Conservation (phyloP, 1,284 basidiomycete species). For the Cutaneotrichosporon daszewskae region DNA sequence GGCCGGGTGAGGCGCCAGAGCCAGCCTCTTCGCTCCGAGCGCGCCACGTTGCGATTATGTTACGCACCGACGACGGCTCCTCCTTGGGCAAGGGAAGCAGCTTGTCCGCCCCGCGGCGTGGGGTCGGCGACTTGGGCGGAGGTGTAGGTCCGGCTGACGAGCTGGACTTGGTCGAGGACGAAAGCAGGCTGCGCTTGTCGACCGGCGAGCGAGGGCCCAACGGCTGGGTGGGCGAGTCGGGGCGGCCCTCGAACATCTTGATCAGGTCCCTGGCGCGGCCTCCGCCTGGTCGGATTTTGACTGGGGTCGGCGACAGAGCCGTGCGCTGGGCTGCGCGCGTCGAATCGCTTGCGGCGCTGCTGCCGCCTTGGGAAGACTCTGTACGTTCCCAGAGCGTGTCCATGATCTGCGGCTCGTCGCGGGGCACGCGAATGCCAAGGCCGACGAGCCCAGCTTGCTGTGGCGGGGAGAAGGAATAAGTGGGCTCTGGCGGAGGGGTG, state of each 20-base stretch:
- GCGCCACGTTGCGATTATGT: conserved; percentile 68
- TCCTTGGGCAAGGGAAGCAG: too few relatives aligned
- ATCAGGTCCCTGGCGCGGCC: conserved; percentile 32
- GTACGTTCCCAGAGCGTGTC: conserved; percentile 11
- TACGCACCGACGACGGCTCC: conserved; percentile 61
- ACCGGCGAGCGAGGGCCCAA: background rate
- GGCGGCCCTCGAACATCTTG: conserved; percentile 32
- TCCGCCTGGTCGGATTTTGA: background rate
- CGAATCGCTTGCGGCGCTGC: too few relatives aligned
- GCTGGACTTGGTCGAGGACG: too few relatives aligned
- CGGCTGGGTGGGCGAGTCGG: conserved; percentile 1
- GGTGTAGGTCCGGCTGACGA: too few relatives aligned
- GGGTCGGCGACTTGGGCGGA: too few relatives aligned
- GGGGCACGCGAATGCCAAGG: conserved; percentile 11
- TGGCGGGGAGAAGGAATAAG: background rate
- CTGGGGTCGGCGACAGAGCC: conserved; percentile 11
- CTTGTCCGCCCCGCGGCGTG: conserved; percentile 3
- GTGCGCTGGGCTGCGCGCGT: too few relatives aligned
- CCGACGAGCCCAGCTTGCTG: background rate
- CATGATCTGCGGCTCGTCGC: conserved; percentile 14
- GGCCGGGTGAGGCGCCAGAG: background rate
- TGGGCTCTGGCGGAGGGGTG: background rate
- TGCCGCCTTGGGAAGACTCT: conserved; percentile 12
- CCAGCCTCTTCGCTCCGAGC: conserved; percentile 12
- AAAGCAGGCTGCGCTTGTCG: background rate